Evolutionary conservation across 768 basidiomycete genomes (phyloP).

Genomic region (Nevesoporus exiguus): DNA sequence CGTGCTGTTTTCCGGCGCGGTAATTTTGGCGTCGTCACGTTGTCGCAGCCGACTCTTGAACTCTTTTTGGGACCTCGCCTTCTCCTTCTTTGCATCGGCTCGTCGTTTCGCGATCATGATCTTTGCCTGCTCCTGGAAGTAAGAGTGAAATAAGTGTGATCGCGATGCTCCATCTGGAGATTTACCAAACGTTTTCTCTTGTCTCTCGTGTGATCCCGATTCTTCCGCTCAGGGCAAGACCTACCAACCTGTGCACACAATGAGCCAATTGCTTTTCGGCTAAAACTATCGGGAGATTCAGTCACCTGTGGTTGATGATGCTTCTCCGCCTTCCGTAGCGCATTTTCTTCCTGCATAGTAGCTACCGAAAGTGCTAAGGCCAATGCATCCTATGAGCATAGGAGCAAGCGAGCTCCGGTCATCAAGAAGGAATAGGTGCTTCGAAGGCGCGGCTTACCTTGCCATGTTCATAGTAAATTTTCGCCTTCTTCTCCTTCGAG

Average conservation of each 20-base stretch:
- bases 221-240: slow-evolving; percentile 27
- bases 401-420: slow-evolving; percentile 17
- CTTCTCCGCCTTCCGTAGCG: slow-evolving; percentile 38
- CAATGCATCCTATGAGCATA: slow-evolving; percentile 41
- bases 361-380: slow-evolving; percentile 47
- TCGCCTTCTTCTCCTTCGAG: slow-evolving; percentile 27
- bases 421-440: slow-evolving; percentile 16
- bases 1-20: slow-evolving; percentile 7
- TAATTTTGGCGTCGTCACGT: slow-evolving; percentile 9
- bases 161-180: slow-evolving; percentile 13
- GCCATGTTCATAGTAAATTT: slow-evolving; percentile 32
- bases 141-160: slow-evolving; percentile 10
- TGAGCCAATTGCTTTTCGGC: slow-evolving; percentile 21
- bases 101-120: slow-evolving; percentile 36
- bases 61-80: slow-evolving; percentile 32
- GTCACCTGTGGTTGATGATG: slow-evolving; percentile 39
- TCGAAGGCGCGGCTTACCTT: slow-evolving; percentile 24
- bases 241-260: slow-evolving; percentile 25
- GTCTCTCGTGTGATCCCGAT: slow-evolving; percentile 24
- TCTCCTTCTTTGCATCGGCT: slow-evolving; percentile 39
- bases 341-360: slow-evolving; percentile 44
- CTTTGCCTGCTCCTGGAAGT: slow-evolving; percentile 42
- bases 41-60: slow-evolving; percentile 12
- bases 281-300: slow-evolving; percentile 6
- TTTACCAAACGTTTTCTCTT: slow-evolving; percentile 40